Conservation (phyloP, 495 filamentous ascomycete species). For the Baudoinia panamericana region DNA sequence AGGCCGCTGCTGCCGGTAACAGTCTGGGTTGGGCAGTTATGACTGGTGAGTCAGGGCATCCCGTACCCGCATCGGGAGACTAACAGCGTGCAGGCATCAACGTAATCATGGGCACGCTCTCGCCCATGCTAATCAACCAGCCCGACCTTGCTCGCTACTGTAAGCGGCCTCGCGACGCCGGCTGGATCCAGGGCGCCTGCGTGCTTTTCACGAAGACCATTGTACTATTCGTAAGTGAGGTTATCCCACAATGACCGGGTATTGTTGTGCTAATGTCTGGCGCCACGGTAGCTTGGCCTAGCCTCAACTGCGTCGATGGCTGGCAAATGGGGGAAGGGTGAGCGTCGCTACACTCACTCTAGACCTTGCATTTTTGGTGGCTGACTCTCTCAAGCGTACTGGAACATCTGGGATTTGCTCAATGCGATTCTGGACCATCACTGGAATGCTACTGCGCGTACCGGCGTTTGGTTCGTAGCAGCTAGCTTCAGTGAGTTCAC, state of each 20-base stretch:
- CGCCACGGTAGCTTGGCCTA: conserved; percentile 32
- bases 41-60: no score
- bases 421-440: conserved; percentile 26
- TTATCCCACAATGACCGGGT: conserved; percentile 30
- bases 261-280: conserved; percentile 27
- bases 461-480: conserved; percentile 27
- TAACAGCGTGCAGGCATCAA: conserved; percentile 24
- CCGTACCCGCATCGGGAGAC: background rate
- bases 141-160: conserved; percentile 25
- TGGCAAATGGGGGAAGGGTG: conserved; percentile 30
- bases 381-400: conserved; percentile 27
- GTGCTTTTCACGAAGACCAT: no score
- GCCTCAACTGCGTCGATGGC: conserved; percentile 33
- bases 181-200: background rate
- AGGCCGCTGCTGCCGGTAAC: no score
- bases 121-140: conserved; percentile 32
- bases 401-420: conserved; percentile 31
- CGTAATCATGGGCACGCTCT: conserved; percentile 30
- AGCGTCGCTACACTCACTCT: no score
- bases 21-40: no score
- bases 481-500: conserved; percentile 44
- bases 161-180: no score
- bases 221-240: no score
- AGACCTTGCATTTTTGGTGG: no score
- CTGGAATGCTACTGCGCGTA: conserved; percentile 21